These are phyloP conservation scores for Coemansia sp. DNA, from an alignment of 192 early-diverging fungal genomes.

Conservation along the genomic window DNA sequence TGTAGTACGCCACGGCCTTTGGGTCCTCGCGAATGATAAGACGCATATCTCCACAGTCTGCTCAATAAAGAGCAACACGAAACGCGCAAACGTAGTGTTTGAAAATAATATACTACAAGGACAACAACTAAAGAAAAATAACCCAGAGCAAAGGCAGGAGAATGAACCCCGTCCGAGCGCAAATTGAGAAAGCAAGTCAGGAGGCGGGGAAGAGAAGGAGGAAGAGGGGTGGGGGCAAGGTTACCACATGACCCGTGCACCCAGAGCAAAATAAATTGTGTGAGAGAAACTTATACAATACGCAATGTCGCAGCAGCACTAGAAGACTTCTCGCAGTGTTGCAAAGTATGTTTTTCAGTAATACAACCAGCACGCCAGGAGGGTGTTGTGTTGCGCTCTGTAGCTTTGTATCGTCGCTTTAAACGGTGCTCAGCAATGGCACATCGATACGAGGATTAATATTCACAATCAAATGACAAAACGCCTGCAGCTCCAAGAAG, in stretches of 20 bases:
- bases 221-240: not conserved
- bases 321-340: not conserved
- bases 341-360: not conserved
- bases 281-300: not conserved
- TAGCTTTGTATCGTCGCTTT: not conserved
- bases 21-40: conserved; percentile 55
- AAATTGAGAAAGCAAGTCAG: not conserved
- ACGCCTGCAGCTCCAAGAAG: not conserved
- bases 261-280: not conserved
- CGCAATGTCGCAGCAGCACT: not conserved
- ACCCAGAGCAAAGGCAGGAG: not conserved
- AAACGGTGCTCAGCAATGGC: not conserved
- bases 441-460: not conserved
- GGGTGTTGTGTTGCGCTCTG: not conserved
- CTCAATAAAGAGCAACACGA: conserved; percentile 7
- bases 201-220: not conserved
- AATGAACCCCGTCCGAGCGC: not conserved
- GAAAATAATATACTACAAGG: not conserved
- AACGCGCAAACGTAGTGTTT: not conserved
- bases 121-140: not conserved
- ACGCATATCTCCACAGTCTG: conserved; percentile 25
- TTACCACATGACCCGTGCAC: not conserved
- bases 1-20: conserved; percentile 53
- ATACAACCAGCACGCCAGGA: not conserved
- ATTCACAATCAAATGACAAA: not conserved